Evolutionary conservation across 139 green algal species (phyloP).

Genomic region (Chlamydomonas schloesseri): DNA sequence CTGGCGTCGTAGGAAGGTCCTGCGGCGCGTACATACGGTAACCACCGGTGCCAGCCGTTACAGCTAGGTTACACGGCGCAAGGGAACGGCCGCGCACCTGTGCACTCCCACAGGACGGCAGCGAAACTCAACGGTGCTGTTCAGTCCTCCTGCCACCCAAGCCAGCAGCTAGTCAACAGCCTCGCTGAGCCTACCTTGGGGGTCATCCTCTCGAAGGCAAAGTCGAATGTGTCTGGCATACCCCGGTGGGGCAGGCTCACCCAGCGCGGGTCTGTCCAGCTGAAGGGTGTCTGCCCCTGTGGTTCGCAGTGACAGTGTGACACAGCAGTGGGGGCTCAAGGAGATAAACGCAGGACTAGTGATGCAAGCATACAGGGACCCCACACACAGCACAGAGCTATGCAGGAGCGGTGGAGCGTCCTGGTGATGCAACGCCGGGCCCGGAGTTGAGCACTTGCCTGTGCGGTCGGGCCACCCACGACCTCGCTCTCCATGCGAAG

Average conservation of each 20-base stretch:
- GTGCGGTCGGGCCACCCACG: conserved; percentile 55
- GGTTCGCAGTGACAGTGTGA: too few species aligned
- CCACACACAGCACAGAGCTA: background rate
- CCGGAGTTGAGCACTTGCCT: background rate
- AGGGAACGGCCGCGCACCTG: too few species aligned
- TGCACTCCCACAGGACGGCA: too few species aligned
- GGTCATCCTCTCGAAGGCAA: conserved; percentile 56
- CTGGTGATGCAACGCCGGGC: background rate
- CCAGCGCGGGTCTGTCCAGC: conserved; percentile 41
- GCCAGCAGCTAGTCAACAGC: too few species aligned
- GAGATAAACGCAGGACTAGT: too few species aligned
- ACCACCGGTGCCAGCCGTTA: too few species aligned
- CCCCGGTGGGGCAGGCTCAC: conserved; percentile 52
- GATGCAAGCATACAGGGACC: too few species aligned
- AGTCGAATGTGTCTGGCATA: conserved; percentile 61
- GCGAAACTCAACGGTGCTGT: too few species aligned
- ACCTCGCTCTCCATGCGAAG: conserved; percentile 57
- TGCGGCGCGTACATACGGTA: too few species aligned
- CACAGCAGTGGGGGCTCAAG: background rate
- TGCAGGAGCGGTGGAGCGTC: background rate
- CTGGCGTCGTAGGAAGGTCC: conserved; percentile 40
- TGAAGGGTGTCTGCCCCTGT: conserved; percentile 53
- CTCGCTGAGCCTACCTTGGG: background rate
- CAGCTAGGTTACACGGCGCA: too few species aligned
- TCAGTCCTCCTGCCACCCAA: too few species aligned